phyloP scores from a whole-genome alignment of 108 stramenopile genomes.

The Skeletonema potamos region DNA sequence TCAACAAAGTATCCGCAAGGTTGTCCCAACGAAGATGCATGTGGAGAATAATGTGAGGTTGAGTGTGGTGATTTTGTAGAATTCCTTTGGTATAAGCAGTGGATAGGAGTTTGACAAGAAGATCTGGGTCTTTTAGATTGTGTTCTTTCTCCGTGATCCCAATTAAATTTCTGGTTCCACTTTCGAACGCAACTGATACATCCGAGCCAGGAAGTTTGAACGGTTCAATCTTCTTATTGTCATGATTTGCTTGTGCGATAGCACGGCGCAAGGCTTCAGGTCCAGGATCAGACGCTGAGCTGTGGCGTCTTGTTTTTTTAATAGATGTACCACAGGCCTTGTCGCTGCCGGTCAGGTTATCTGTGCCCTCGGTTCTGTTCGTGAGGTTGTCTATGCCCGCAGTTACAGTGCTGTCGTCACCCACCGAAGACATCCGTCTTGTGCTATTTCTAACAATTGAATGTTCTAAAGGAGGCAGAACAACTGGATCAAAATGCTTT shows the following conservation, averaged over 20 bases:
- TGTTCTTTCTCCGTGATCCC: constrained; percentile 37
- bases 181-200: constrained; percentile 18
- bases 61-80: constrained; percentile 36
- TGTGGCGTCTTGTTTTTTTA: background rate
- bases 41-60: constrained; percentile 36
- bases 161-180: constrained; percentile 41
- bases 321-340: background rate
- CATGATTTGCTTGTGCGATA: constrained; percentile 16
- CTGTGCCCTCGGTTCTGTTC: background rate
- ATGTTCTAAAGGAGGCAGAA: constrained; percentile 32
- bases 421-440: background rate
- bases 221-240: constrained; percentile 29
- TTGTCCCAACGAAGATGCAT: constrained; percentile 50
- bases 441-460: background rate
- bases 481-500: constrained; percentile 40
- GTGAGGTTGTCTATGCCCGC: background rate
- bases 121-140: constrained; percentile 29
- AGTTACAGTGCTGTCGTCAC: background rate
- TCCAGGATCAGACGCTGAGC: constrained; percentile 19
- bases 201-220: constrained; percentile 15
- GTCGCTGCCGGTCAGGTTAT: background rate
- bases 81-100: constrained; percentile 37
- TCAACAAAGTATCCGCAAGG: constrained; percentile 43
- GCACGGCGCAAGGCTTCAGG: constrained; percentile 20
- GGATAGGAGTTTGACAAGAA: constrained; percentile 30